Conservation (phyloP, 352 stramenopile genomes). For the Phytopythium ostracodes region DNA sequence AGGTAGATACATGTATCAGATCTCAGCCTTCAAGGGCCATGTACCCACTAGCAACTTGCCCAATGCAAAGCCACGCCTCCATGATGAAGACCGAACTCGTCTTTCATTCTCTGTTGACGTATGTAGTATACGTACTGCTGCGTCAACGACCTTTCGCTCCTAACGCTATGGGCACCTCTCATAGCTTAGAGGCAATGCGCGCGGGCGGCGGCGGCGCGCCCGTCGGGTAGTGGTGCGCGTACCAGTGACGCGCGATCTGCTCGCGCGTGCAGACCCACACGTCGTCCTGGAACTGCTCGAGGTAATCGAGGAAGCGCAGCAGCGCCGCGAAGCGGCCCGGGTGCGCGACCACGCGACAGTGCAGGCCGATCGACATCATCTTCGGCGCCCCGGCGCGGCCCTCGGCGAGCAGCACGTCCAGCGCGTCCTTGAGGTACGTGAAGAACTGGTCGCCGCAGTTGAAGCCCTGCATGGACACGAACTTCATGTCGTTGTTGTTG, state of each 20-base stretch:
- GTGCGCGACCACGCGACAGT: conserved; percentile 89
- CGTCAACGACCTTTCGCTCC: too few relatives aligned
- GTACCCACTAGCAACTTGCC: too few relatives aligned
- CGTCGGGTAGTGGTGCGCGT: conserved; percentile 82
- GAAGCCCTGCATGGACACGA: conserved; percentile 90
- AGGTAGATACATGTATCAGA: not conserved
- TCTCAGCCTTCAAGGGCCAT: too few relatives aligned
- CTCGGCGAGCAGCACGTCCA: conserved; percentile 89
- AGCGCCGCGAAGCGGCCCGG: conserved; percentile 89
- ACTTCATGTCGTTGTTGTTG: conserved; percentile 97
- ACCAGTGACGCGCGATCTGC: conserved; percentile 94
- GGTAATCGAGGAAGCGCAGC: conserved; percentile 93
- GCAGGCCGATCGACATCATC: conserved; percentile 95
- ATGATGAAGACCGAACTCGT: too few relatives aligned
- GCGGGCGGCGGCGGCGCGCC: conserved; percentile 7
- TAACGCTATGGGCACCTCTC: not conserved
- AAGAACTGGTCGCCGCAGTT: conserved; percentile 92
- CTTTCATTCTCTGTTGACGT: too few relatives aligned
- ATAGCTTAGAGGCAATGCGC: conserved; percentile 25
- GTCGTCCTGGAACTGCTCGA: conserved; percentile 81
- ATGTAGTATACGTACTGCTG: too few relatives aligned
- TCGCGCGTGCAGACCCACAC: conserved; percentile 93
- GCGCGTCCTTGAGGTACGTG: conserved; percentile 90
- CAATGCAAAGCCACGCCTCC: too few relatives aligned
- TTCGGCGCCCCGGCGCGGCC: conserved; percentile 83